These are phyloP conservation scores for Stachybotrys echinatus DNA, from an alignment of 2,329 filamentous ascomycete species.

Conservation along the genomic window DNA sequence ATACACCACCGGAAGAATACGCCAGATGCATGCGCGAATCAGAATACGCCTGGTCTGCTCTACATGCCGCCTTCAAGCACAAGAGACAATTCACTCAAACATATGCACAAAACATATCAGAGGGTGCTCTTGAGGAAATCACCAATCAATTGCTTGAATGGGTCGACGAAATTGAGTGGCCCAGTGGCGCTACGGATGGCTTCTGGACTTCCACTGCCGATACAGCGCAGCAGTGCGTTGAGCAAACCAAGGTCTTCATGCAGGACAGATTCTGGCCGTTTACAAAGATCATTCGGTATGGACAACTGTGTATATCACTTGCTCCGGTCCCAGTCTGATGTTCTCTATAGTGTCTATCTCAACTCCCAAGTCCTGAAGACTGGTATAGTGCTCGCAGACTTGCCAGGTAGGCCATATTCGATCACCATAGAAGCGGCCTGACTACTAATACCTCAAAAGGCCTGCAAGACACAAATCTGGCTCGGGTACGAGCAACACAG, in stretches of 20 bases:
- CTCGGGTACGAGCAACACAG: constrained; percentile 26
- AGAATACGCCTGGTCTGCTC: constrained; percentile 34
- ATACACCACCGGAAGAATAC: constrained; percentile 17
- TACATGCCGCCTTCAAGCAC: constrained; percentile 26
- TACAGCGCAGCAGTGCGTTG: constrained; percentile 21
- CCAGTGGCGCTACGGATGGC: constrained; percentile 13
- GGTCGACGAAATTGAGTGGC: constrained; percentile 24
- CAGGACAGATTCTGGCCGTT: constrained; percentile 27
- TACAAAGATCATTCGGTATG: constrained; percentile 27
- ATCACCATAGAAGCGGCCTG: not conserved
- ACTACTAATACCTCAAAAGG: constrained; percentile 3
- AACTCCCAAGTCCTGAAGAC: constrained; percentile 22
- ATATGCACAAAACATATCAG: constrained; percentile 17
- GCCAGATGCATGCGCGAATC: constrained; percentile 18
- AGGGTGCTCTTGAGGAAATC: constrained; percentile 17
- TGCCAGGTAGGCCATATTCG: constrained; percentile 21
- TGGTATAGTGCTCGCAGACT: constrained; percentile 26
- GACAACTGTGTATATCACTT: not conserved
- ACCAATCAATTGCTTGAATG: constrained; percentile 18
- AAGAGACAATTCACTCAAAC: constrained; percentile 15
- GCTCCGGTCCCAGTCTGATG: not conserved
- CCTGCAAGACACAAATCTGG: constrained; percentile 27
- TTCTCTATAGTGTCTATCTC: constrained; percentile 19
- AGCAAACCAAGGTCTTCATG: constrained; percentile 24
- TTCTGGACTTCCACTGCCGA: constrained; percentile 21